A percentile compares a stretch with the other conserved stretches of the same genome.
Evolutionary conservation across 352 stramenopile species (phyloP).

Genomic region (Pythium chondricola): DNA sequence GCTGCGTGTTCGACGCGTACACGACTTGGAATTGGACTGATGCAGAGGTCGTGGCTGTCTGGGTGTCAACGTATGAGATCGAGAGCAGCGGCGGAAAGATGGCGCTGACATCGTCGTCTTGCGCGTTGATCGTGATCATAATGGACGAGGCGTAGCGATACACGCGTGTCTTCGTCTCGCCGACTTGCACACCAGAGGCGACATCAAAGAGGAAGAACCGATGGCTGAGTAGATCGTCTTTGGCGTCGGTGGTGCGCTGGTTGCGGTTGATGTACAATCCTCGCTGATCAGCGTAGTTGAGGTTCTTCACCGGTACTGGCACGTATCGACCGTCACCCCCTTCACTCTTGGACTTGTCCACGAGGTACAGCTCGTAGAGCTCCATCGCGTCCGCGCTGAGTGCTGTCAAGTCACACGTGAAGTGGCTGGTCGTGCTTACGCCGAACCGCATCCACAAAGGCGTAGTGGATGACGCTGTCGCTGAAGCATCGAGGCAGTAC

Average conservation of each 20-base stretch:
- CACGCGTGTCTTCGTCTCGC: conserved; percentile 40
- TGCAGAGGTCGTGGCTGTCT: conserved; percentile 14
- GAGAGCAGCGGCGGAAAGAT: conserved; percentile 75
- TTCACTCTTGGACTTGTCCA: conserved; percentile 66
- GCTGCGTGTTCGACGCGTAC: conserved; percentile 78
- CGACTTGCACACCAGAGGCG: conserved; percentile 45
- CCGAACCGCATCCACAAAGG: conserved; percentile 82
- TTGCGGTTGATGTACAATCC: conserved; percentile 81
- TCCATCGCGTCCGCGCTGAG: conserved; percentile 37
- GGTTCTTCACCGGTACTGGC: conserved; percentile 84
- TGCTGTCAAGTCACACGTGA: conserved; percentile 62
- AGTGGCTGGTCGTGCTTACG: conserved; percentile 42
- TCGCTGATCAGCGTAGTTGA: conserved; percentile 70
- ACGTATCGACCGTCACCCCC: conserved; percentile 52
- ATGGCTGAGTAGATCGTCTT: conserved; percentile 85
- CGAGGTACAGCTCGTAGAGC: conserved; percentile 90
- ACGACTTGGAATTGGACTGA: conserved; percentile 71
- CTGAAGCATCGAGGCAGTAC: conserved; percentile 50
- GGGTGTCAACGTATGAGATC: conserved; percentile 68
- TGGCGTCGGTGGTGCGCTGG: conserved; percentile 28
- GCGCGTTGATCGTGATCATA: conserved; percentile 54
- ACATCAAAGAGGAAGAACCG: conserved; percentile 92
- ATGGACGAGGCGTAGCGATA: conserved; percentile 72
- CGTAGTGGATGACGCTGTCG: conserved; percentile 7
- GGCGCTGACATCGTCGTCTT: conserved; percentile 29